Conservation (phyloP, 2,329 filamentous ascomycete species). For the Fonsecaea pedrosoi region DNA sequence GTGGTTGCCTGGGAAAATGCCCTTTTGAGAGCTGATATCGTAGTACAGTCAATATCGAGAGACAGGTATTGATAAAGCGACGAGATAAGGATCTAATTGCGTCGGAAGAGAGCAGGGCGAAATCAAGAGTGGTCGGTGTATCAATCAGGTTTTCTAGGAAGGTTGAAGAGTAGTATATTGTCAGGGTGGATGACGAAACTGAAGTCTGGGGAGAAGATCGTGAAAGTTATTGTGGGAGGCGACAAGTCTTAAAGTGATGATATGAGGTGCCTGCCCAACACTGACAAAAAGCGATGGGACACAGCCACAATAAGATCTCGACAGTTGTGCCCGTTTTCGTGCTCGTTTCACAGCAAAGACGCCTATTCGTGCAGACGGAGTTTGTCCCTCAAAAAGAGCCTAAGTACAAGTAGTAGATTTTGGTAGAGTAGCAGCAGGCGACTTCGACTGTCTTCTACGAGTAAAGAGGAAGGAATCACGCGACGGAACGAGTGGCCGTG, state of each 20-base stretch:
- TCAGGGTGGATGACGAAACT: neutral
- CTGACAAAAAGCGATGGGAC: constrained; percentile 11
- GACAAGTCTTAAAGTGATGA: constrained; percentile 14
- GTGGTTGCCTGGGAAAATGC: constrained; percentile 10
- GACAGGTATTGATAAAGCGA: constrained; percentile 4
- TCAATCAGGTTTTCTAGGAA: neutral
- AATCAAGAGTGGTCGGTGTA: neutral
- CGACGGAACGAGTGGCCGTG: constrained; percentile 23
- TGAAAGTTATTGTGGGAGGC: constrained; percentile 16
- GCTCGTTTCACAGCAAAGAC: constrained; percentile 7
- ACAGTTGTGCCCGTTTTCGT: neutral
- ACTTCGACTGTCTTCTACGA: constrained; percentile 9
- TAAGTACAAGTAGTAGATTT: neutral
- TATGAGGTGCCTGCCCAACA: constrained; percentile 10
- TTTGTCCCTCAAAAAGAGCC: constrained; percentile 2
- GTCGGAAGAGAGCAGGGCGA: neutral
- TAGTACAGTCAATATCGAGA: constrained; percentile 6
- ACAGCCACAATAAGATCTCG: constrained; percentile 14
- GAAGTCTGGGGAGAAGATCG: constrained; percentile 1
- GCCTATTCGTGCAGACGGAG: constrained; percentile 16
- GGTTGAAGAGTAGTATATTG: neutral
- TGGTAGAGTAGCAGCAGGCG: neutral
- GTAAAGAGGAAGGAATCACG: constrained; percentile 13
- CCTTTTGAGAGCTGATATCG: constrained; percentile 1
- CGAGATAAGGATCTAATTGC: neutral